These are phyloP conservation scores for Alternaria postmessia DNA, from an alignment of 2,329 filamentous ascomycete genomes.

Conservation along the genomic window DNA sequence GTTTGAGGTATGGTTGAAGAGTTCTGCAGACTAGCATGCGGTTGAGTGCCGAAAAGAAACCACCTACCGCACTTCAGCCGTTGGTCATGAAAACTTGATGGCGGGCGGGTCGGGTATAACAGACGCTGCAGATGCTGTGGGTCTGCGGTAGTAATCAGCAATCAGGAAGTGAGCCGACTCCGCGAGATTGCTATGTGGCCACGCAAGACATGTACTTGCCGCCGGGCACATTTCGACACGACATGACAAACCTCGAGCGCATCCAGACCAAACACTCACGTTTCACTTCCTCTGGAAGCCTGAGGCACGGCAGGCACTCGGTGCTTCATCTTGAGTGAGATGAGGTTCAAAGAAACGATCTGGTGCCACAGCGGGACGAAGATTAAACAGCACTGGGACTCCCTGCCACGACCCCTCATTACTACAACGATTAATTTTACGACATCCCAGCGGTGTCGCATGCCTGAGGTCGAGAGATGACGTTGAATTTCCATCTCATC, in stretches of 20 bases:
- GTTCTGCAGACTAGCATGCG: constrained; percentile 5
- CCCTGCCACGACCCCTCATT: constrained; percentile 27
- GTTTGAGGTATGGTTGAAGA: background rate
- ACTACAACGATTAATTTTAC: constrained; percentile 12
- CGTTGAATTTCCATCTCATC: constrained; percentile 19
- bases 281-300: constrained; percentile 16
- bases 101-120: background rate
- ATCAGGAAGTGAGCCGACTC: background rate
- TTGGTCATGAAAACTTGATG: background rate
- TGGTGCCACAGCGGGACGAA: constrained; percentile 27
- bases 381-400: constrained; percentile 22
- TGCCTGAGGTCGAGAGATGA: constrained; percentile 29
- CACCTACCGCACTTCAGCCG: constrained; percentile 5
- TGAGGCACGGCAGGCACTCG: constrained; percentile 24
- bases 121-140: constrained; percentile 7
- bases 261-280: constrained; percentile 8
- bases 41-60: constrained; percentile 2
- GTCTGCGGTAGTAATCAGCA: constrained; percentile 5
- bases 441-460: constrained; percentile 11
- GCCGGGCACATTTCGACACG: constrained; percentile 2
- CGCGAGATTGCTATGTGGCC: constrained; percentile 14
- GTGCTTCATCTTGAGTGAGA: constrained; percentile 33
- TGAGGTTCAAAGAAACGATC: constrained; percentile 29
- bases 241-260: constrained; percentile 4
- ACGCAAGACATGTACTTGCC: constrained; percentile 11